phyloP scores from a whole-genome alignment of 2,329 filamentous ascomycete species.

The Monosporascus cannonballus region DNA sequence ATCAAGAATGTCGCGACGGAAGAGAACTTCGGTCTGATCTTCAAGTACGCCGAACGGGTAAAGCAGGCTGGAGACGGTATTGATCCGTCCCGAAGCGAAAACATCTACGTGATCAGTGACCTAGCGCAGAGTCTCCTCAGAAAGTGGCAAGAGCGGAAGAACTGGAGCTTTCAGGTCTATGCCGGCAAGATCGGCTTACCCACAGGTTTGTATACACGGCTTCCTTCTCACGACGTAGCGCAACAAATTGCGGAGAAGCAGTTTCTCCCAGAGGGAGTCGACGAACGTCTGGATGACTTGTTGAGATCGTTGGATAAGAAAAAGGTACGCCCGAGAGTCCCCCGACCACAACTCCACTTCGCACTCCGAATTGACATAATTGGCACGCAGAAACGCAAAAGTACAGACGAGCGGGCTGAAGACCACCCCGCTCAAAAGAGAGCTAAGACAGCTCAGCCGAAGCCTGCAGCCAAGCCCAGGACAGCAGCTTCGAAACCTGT shows the following conservation, averaged over 20 bases:
- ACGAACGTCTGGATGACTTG: slow-evolving; percentile 68
- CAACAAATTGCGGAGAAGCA: slow-evolving; percentile 82
- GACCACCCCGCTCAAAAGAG: slow-evolving; percentile 38
- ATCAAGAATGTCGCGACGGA: slow-evolving; percentile 76
- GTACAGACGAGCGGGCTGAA: slow-evolving; percentile 42
- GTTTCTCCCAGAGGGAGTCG: slow-evolving; percentile 71
- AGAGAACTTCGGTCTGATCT: slow-evolving; percentile 81
- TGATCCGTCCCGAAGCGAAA: slow-evolving; percentile 58
- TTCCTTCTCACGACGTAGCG: slow-evolving; percentile 71
- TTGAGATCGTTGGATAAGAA: slow-evolving; percentile 64
- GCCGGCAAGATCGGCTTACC: slow-evolving; percentile 77
- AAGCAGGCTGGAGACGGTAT: slow-evolving; percentile 86
- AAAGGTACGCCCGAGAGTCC: slow-evolving; percentile 43
- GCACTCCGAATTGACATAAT: slow-evolving; percentile 19
- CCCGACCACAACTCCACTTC: not conserved
- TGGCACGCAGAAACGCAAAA: slow-evolving; percentile 48
- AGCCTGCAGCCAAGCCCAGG: slow-evolving; percentile 26
- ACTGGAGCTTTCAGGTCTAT: slow-evolving; percentile 80
- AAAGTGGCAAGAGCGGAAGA: slow-evolving; percentile 78
- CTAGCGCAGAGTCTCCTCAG: slow-evolving; percentile 76
- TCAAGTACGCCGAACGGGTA: slow-evolving; percentile 84
- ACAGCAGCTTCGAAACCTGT: slow-evolving; percentile 26
- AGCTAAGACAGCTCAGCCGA: slow-evolving; percentile 25
- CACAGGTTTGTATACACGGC: slow-evolving; percentile 66
- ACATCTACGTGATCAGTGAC: slow-evolving; percentile 82